A percentile compares a stretch with the other conserved stretches of the same genome.
Conservation (phyloP, 805 yeast genomes). For the Isabelozyma gotoi region DNA sequence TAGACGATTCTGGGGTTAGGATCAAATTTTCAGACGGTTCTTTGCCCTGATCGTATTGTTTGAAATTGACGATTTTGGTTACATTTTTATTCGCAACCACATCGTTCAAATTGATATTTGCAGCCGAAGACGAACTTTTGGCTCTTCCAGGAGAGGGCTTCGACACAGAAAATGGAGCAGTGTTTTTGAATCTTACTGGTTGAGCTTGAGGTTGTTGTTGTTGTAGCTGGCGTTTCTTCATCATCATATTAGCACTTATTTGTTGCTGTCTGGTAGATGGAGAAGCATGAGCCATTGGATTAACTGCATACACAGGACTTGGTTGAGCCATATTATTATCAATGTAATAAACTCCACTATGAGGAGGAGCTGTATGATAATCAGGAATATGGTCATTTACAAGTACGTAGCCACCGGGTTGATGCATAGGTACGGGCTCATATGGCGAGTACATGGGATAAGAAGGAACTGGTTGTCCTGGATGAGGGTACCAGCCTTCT, state of each 20-base stretch:
- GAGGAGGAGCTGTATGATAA: constrained; percentile 1
- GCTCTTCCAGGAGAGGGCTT: constrained; percentile 8
- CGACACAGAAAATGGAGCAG: not conserved
- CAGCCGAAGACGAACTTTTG: constrained; percentile 4
- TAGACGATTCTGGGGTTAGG: constrained; percentile 17
- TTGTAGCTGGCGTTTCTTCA: constrained; percentile 27
- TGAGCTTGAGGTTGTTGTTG: constrained; percentile 5
- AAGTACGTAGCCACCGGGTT: not conserved
- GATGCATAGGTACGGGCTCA: not conserved
- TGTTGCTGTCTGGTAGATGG: constrained; percentile 29
- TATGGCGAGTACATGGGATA: not conserved
- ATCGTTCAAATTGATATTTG: constrained; percentile 10
- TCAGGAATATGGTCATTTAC: not conserved
- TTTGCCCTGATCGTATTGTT: constrained; percentile 1
- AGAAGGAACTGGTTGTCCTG: not conserved
- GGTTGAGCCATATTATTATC: not conserved
- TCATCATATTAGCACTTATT: constrained; percentile 32
- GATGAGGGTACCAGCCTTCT: constrained; percentile 18
- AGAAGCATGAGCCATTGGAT: constrained; percentile 4
- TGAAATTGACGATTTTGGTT: constrained; percentile 9
- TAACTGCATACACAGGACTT: not conserved
- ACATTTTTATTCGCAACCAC: constrained; percentile 9
- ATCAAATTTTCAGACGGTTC: constrained; percentile 8
- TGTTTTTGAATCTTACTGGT: not conserved
- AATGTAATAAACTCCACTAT: not conserved